phyloP scores from a whole-genome alignment of 1,284 basidiomycete species.

The Puccinia coronata region DNA sequence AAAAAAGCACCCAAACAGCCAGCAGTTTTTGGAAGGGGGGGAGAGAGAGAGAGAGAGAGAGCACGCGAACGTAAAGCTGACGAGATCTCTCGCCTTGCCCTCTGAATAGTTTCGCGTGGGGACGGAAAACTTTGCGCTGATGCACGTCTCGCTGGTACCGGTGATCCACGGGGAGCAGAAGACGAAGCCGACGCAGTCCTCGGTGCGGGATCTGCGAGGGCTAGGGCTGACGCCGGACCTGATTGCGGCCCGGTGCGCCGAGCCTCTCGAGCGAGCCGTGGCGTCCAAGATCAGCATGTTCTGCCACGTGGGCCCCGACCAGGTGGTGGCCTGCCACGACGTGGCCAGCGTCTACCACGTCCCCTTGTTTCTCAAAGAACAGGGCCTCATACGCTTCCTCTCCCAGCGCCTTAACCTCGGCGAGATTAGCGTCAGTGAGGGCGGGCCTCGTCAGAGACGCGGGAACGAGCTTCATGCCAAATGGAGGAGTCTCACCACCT shows the following conservation, averaged over 20 bases:
- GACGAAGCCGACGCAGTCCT: constrained; percentile 98
- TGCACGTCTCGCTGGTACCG: constrained; percentile 97
- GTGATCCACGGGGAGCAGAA: constrained; percentile 99
- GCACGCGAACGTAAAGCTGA: too few species aligned
- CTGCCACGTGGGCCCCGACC: constrained; percentile 90
- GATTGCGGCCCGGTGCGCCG: constrained; percentile 83
- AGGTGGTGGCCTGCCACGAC: constrained; percentile 95
- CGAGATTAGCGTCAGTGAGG: constrained; percentile 64
- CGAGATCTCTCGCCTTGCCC: not conserved
- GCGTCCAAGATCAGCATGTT: constrained; percentile 99
- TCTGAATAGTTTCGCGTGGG: constrained; percentile 85
- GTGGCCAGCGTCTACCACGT: constrained; percentile 97
- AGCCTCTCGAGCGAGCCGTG: constrained; percentile 74
- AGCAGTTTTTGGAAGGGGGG: too few species aligned
- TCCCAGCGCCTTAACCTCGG: constrained; percentile 76
- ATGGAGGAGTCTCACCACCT: constrained; percentile 82
- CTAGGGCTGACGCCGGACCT: constrained; percentile 90
- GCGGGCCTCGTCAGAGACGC: constrained; percentile 64
- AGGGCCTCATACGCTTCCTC: constrained; percentile 85
- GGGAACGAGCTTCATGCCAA: constrained; percentile 70
- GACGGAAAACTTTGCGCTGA: constrained; percentile 92
- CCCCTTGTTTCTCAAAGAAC: constrained; percentile 84
- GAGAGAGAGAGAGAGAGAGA: too few species aligned
- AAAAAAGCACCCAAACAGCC: not conserved
- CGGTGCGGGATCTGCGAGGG: constrained; percentile 88